Base-by-base conservation (phyloP, 257 asterid species). In the Haberlea rhodopensis region DNA sequence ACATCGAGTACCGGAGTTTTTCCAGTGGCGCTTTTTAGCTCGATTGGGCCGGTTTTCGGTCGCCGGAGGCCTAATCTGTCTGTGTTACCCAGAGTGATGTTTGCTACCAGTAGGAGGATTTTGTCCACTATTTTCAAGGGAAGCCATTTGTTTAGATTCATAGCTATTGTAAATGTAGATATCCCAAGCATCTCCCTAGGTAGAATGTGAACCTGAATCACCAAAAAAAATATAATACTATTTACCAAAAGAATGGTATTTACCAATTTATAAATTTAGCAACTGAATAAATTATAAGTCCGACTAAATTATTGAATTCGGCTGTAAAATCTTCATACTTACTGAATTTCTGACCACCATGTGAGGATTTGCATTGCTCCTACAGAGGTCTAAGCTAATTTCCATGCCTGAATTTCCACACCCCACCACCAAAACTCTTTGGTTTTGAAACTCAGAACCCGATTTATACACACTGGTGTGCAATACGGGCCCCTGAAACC, bases 371-470 rank as follows among this genome's bases (percentile, higher is more conserved):
- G 96, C 96, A 61, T 83, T 70, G 26, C 80, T 65, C 28, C 85
- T 69, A 13, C 91, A 86, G 34, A 91, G 87, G 75, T 91, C 98
- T 6, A 91, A 76, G 62, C 95, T 77, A 46, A 91, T 95, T 75
- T 91, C 98, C 98, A 91, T 91, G 2, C 98, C 98, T 3, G 98
- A 91, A 73, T 91, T 91, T 0, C 98, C 98, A 59, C 96, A 91
- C 0, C 97, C 97, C 6, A 91, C 73, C n/a, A n/a, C n/a, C n/a
- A n/a, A n/a, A n/a, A n/a, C n/a, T n/a, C n/a, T n/a, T n/a, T n/a
- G n/a, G n/a, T 76, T 74, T 0, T 10, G 3, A 29, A 81, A 91
- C 60, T 73, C 88, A 3, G 78, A 76, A 45, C 95, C 98, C 22
- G 88, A 75, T 5, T 72, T 79, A 65, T 91, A 91, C 4, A 15